Percentiles rank a stretch among this genome's conserved stretches.
These are phyloP conservation scores for Barnettozyma siamensis DNA, from an alignment of 805 yeast species.

Conservation along the genomic window DNA sequence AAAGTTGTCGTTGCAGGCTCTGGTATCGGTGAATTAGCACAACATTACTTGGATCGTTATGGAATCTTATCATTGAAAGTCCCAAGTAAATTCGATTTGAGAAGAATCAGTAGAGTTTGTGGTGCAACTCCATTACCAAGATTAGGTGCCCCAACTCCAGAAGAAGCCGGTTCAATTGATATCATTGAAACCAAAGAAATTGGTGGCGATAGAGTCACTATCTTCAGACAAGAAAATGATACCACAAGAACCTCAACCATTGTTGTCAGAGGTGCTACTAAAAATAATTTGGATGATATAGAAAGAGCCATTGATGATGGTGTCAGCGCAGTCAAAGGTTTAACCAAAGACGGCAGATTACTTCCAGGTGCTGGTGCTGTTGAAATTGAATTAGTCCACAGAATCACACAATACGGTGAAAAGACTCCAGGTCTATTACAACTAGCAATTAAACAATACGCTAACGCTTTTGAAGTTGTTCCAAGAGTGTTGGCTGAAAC, in stretches of 20 bases:
- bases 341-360: conserved; percentile 73
- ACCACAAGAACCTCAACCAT: conserved; percentile 85
- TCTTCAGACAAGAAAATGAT: conserved; percentile 70
- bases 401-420: conserved; percentile 82
- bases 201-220: conserved; percentile 96
- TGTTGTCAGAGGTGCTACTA: conserved; percentile 93
- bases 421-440: conserved; percentile 89
- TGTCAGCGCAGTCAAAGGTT: conserved; percentile 84
- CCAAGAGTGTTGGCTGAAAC: conserved; percentile 94
- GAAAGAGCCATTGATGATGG: conserved; percentile 98
- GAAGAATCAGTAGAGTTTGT: conserved; percentile 92
- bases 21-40: conserved; percentile 85
- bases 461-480: conserved; percentile 89
- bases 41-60: conserved; percentile 86
- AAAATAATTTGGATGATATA: conserved; percentile 85
- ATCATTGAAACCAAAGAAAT: conserved; percentile 87
- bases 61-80: conserved; percentile 81
- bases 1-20: conserved; percentile 92
- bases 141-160: conserved; percentile 91
- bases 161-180: conserved; percentile 87
- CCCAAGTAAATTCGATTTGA: conserved; percentile 88
- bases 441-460: conserved; percentile 90
- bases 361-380: conserved; percentile 96
- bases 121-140: conserved; percentile 96
- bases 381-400: conserved; percentile 80